Evolutionary conservation across 768 basidiomycete species (phyloP).

Genomic region (Pleurotus salmoneostramineus): DNA sequence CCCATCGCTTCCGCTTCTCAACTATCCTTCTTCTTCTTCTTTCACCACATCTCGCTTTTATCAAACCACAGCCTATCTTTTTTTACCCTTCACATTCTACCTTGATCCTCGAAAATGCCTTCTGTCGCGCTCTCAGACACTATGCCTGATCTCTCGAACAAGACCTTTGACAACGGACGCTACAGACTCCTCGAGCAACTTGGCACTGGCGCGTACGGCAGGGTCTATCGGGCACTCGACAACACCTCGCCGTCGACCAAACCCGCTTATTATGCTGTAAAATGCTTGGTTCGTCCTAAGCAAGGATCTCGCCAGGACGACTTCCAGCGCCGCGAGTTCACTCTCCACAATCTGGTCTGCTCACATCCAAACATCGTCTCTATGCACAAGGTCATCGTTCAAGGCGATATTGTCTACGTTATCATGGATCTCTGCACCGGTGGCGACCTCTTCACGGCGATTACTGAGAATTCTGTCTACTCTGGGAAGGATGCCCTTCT

Average conservation of each 20-base stretch:
- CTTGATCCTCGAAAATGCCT: slow-evolving; percentile 27
- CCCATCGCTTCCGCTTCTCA: slow-evolving; percentile 9
- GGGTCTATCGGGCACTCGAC: slow-evolving; percentile 72
- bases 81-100: slow-evolving; percentile 14
- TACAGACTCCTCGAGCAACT: slow-evolving; percentile 59
- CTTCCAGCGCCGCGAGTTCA: slow-evolving; percentile 68
- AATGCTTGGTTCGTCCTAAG: slow-evolving; percentile 63
- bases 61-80: slow-evolving; percentile 13
- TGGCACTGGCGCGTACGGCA: slow-evolving; percentile 74
- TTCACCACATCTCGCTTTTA: slow-evolving; percentile 10
- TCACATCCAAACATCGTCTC: slow-evolving; percentile 64
- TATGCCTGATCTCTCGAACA: slow-evolving; percentile 49
- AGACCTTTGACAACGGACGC: slow-evolving; percentile 51
- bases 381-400: slow-evolving; percentile 59
- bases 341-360: slow-evolving; percentile 47
- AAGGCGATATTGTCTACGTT: slow-evolving; percentile 62
- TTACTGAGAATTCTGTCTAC: slow-evolving; percentile 52
- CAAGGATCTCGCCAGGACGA: slow-evolving; percentile 50
- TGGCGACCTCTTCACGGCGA: slow-evolving; percentile 72
- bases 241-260: slow-evolving; percentile 29
- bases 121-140: slow-evolving; percentile 33
- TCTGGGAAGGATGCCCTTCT: slow-evolving; percentile 58
- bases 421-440: slow-evolving; percentile 53
- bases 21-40: slow-evolving; percentile 11
- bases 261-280: slow-evolving; percentile 60